Base-by-base conservation (phyloP, 23 red algal genomes). In the Gracilaria domingensis region DNA sequence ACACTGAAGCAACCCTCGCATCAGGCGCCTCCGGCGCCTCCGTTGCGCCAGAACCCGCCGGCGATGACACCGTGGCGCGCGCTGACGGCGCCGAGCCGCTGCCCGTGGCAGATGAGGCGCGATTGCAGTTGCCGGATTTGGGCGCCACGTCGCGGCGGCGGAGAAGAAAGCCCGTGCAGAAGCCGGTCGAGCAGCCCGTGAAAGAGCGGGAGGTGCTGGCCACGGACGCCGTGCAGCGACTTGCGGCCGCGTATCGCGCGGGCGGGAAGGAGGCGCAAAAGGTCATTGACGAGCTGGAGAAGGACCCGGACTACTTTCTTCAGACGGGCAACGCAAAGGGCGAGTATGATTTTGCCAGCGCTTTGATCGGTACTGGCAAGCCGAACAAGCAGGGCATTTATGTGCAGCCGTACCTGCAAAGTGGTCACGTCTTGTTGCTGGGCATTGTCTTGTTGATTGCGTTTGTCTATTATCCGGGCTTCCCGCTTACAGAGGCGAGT, bases 381-480 rank as follows among this genome's bases (percentile, higher is more conserved):
- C 86, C 94, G 4, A 96, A 85, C 53, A 84, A 92, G 48, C 88
- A 96, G 55, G 94, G 94, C 38, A 66, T 96, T 11, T 96, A 93
- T 62, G 60, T 96, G 66, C 54, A 79, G 32, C 94, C 94, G 7
- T 96, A 96, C 65, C 51, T 96, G 24, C 94, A 96, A 50, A 86
- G 74, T 53, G 94, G 87, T 25, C 94, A 96, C 71, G n/a, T 96
- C 25, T 59, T 96, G 24, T 47, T 79, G 26, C 70, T 96, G 24
- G 50, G 58, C 1, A 60, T 96, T 20, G 56, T 73, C 72, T 64
- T 77, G 61, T 54, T 96, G 8, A 51, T 72, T 79, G 72, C 87
- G 7, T 96, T 96, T 81, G 57, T 96, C 30, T 89, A 96, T 65
- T 96, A 96, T 49, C 94, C 94, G 7, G 94, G 94, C 30, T 96